Conservation (phyloP, 2,329 filamentous ascomycete genomes). For the Corniculantispora saksenae region DNA sequence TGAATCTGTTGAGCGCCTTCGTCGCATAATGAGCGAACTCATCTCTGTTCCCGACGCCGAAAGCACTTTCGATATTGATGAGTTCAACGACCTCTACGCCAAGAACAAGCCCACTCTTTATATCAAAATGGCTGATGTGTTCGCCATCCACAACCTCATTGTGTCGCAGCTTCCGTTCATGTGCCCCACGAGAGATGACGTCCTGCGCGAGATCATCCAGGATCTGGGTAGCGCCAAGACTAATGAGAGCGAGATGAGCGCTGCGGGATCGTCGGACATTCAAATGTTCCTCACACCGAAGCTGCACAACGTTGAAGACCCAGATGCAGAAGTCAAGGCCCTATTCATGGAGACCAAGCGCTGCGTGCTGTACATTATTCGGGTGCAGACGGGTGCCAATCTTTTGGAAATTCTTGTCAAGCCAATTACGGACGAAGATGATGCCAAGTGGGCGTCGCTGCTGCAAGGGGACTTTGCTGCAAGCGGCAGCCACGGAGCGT, state of each 20-base stretch:
- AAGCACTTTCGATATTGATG: slow-evolving; percentile 93
- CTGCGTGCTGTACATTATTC: slow-evolving; percentile 95
- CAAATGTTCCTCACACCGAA: slow-evolving; percentile 88
- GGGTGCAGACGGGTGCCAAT: slow-evolving; percentile 87
- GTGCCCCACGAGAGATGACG: slow-evolving; percentile 79
- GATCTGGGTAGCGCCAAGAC: slow-evolving; percentile 95
- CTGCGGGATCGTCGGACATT: slow-evolving; percentile 84
- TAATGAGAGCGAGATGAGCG: slow-evolving; percentile 91
- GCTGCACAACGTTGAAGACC: slow-evolving; percentile 86
- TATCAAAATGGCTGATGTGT: slow-evolving; percentile 98
- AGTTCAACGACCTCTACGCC: slow-evolving; percentile 96
- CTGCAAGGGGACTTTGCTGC: slow-evolving; percentile 76
- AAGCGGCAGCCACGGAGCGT: slow-evolving; percentile 76
- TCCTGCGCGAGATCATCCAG: slow-evolving; percentile 85
- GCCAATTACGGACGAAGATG: slow-evolving; percentile 82
- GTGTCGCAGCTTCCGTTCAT: slow-evolving; percentile 76
- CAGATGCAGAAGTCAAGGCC: slow-evolving; percentile 86
- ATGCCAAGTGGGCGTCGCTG: slow-evolving; percentile 80
- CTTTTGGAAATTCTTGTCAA: slow-evolving; percentile 95
- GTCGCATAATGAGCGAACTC: slow-evolving; percentile 72
- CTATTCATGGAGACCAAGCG: slow-evolving; percentile 98
- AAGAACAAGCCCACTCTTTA: slow-evolving; percentile 98
- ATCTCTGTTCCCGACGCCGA: slow-evolving; percentile 87
- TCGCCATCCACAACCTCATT: slow-evolving; percentile 89
- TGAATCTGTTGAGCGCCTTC: slow-evolving; percentile 79